Evolutionary conservation across 176 grass and related monocot species (phyloP).

Genomic region (Hsuehochloa calcarea): DNA sequence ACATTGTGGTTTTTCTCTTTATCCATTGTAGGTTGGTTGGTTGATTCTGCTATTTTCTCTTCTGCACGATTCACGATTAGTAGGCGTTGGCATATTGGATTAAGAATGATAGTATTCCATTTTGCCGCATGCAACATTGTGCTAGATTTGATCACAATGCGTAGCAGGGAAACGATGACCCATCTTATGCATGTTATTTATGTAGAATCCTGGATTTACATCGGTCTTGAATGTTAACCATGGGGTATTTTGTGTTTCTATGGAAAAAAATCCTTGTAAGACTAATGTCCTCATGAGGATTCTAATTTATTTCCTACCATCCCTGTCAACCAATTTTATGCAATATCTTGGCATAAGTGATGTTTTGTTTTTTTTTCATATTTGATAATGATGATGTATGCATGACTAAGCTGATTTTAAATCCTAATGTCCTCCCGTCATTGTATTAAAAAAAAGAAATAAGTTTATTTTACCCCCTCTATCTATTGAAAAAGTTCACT

Average conservation of each 20-base stretch:
- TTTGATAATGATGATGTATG: neutral
- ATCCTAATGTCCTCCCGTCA: neutral
- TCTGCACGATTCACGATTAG: neutral
- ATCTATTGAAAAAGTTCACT: no score
- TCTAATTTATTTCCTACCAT: conserved; percentile 15
- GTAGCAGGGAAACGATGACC: neutral
- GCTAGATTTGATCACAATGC: neutral
- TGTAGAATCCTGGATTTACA: neutral
- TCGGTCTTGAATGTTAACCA: neutral
- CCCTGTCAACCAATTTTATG: neutral
- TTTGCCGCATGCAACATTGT: neutral
- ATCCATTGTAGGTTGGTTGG: neutral
- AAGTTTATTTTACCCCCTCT: no score
- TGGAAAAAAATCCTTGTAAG: neutral
- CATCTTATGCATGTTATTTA: neutral
- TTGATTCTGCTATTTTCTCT: neutral
- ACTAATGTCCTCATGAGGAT: neutral
- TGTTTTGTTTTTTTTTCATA: conserved; percentile 3
- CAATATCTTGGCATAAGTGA: neutral
- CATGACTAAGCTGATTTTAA: neutral
- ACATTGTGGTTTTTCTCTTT: neutral
- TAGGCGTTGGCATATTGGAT: neutral
- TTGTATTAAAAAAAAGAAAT: neutral
- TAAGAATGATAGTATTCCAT: neutral
- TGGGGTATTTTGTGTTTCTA: neutral